Evolutionary conservation across 73 alveolate genomes (phyloP).

Genomic region (Tetrahymena thermophila): DNA sequence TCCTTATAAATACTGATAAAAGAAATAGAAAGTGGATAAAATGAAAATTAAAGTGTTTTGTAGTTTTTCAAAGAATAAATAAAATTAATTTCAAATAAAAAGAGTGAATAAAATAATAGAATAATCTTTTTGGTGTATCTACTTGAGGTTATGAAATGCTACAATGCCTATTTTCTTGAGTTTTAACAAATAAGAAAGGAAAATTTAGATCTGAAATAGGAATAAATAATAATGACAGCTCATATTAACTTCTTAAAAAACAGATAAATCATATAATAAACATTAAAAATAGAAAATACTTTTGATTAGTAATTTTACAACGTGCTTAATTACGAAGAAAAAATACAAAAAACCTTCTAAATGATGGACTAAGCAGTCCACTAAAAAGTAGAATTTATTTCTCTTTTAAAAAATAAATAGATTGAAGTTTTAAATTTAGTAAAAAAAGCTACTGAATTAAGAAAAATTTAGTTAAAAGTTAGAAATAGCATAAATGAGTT

Average conservation of each 20-base stretch:
- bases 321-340: not conserved
- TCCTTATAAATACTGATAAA: not conserved
- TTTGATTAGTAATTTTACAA: not conserved
- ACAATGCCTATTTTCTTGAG: not conserved
- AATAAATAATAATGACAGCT: not conserved
- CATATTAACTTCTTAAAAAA: not conserved
- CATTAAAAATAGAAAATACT: not conserved
- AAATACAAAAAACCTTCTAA: not conserved
- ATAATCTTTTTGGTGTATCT: not conserved
- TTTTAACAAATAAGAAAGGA: not conserved
- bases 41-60: not conserved
- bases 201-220: not conserved
- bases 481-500: not conserved
- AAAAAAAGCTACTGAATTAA: not conserved
- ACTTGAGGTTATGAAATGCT: not conserved
- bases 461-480: not conserved
- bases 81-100: not conserved
- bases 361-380: not conserved
- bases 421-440: not conserved
- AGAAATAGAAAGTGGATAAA: not conserved
- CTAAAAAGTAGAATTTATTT: not conserved
- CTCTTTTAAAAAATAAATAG: not conserved
- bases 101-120: not conserved
- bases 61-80: not conserved
- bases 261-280: not conserved